Evolutionary conservation across 768 basidiomycete genomes (phyloP), one percentile per base, ranked within the genome.

Genomic region (Agaricus subrufescens): DNA sequence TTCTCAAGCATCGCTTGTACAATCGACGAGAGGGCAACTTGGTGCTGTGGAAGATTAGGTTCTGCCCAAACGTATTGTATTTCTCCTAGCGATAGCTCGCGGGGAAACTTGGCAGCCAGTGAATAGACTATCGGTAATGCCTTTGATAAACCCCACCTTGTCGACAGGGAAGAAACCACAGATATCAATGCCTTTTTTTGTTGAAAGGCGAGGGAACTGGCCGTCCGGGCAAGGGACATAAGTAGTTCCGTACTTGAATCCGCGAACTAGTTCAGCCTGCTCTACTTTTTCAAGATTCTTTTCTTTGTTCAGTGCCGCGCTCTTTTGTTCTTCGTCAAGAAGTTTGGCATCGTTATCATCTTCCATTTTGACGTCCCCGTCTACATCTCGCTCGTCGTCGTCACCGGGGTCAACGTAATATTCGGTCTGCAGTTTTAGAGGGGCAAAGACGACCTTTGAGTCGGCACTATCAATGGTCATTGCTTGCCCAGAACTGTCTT

Each of bases 161-260:
- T 79, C 78, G 26, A 66, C 67, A 3, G 73, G 78, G 68, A 97
- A 88, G 74, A 98, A 97, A 0, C 86, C 89, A 62, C 88, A 83
- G 43, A 98, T 83, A 50, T 96, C 91, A 46, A 98, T 87, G 0
- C 96, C 96, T 63, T 86, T 87, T 65, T 73, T 79, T 0, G 93
- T 90, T n/a, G 74, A 71, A 39, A 97, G 72, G 59, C 75, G 80
- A 30, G 82, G 81, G 62, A 94, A 96, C 52, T 86, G 84, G n/a
- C 85, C 91, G 50, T 92, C 91, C 2, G 91, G 89, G 69, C 87
- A 87, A 0, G 91, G 92, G 2, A 84, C 88, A 69, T 92, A 94
- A 1, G 90, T 88, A 2, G 91, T 80, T 19, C 95, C 95, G 64
- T 97, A 96, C 71, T 90, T 89, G 75, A 89, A 95, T 1, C 91